These are phyloP conservation scores for Sphaerostilbella broomeana DNA, from an alignment of 2,329 filamentous ascomycete species.

Conservation along the genomic window DNA sequence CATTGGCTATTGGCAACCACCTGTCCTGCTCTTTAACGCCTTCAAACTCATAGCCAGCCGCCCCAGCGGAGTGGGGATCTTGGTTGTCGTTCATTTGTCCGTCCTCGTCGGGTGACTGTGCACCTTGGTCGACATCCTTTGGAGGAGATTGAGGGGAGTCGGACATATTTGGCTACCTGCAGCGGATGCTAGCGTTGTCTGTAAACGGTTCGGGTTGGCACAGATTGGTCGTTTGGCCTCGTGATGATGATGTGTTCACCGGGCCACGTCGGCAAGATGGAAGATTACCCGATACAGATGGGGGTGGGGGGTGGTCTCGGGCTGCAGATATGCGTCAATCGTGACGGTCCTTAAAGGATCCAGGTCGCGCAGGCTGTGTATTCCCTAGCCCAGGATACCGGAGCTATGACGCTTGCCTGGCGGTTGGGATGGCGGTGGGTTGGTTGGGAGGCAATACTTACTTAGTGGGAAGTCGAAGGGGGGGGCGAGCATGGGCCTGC, in stretches of 20 bases:
- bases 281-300: constrained; percentile 37
- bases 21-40: constrained; percentile 95
- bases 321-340: constrained; percentile 51
- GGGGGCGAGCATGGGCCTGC: constrained; percentile 5
- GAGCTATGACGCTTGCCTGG: constrained; percentile 15
- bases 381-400: constrained; percentile 10
- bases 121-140: constrained; percentile 90
- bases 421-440: constrained; percentile 12
- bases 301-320: constrained; percentile 38
- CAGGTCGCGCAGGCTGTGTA: constrained; percentile 10
- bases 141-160: constrained; percentile 77
- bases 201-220: constrained; percentile 51
- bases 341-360: constrained; percentile 28
- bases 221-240: constrained; percentile 38
- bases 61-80: constrained; percentile 68
- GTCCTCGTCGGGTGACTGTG: constrained; percentile 90
- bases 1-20: constrained; percentile 99
- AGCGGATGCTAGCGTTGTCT: constrained; percentile 57
- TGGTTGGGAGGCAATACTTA: constrained; percentile 13
- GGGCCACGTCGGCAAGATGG: constrained; percentile 55
- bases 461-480: constrained; percentile 8
- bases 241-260: constrained; percentile 53
- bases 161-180: constrained; percentile 84
- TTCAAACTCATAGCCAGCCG: constrained; percentile 81
- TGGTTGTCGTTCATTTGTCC: constrained; percentile 85